Evolutionary conservation across 1,139 yeast species (phyloP), one percentile per base, ranked within the genome.

Genomic region (Dujonia santamariae): DNA sequence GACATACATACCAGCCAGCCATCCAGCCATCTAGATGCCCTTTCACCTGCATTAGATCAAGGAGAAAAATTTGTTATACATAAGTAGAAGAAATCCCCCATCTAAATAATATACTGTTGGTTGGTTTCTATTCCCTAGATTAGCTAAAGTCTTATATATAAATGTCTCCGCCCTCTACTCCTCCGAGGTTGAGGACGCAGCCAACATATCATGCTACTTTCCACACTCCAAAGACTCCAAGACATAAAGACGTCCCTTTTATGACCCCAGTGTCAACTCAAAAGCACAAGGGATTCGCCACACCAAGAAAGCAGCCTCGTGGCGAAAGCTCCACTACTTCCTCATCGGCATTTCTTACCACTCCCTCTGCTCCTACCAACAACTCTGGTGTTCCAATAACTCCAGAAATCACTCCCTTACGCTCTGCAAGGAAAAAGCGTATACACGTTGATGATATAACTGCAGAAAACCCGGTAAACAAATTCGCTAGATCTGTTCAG

Each of bases 351-450:
- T 12, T 26, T 6, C 7, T 6, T 13, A 7, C 28, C 28, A 26
- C 20, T 17, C 11, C 11, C 17, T 14, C 4, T 17, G 5, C 28
- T 30, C 12, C 34, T 54, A 27, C 64, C 63, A 7, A 39, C 56
- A 3, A 56, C 67, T 5, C 69, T 69, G 4, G 67, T 59, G n/a
- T n/a, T n/a, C n/a, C n/a, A 22, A 51, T 52, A 42, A 64, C 69
- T 4, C 69, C 71, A 2, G 62, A 59, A n/a, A 54, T 51, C 31
- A 54, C 61, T 9, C 62, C 61, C 7, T 44, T 51, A n/a, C 15
- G 28, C 9, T 30, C 33, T 11, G 18, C 39, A 11, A 39, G 50
- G 16, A 45, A 40, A 39, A 42, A 46, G 22, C 40, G 41, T 28
- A 35, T 38, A 22, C 39, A 41, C n/a, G 42, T 50, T 0, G 50